Conservation (phyloP, 805 yeast genomes). For the Suhomyces emberorum region DNA sequence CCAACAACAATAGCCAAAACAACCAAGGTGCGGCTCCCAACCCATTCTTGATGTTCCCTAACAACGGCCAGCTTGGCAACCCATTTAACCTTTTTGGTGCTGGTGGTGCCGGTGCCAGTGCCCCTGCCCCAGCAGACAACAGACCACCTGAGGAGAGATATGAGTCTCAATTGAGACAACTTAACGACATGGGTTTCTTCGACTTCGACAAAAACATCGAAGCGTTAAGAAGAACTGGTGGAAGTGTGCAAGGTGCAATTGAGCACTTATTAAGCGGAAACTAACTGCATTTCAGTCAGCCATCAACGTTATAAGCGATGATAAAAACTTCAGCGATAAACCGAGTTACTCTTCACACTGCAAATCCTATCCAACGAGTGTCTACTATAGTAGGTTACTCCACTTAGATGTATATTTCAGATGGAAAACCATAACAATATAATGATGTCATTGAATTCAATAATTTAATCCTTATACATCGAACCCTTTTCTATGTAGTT, state of each 20-base stretch:
- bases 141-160: conserved; percentile 47
- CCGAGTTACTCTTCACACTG: too few relatives aligned
- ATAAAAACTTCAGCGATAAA: too few relatives aligned
- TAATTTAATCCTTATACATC: too few relatives aligned
- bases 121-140: conserved; percentile 34
- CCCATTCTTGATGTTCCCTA: conserved; percentile 40
- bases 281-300: too few relatives aligned
- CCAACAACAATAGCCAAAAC: conserved; percentile 1
- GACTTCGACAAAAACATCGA: conserved; percentile 90
- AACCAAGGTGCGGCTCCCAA: conserved; percentile 24
- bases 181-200: conserved; percentile 61
- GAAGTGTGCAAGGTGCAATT: conserved; percentile 94
- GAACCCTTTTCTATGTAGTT: too few relatives aligned
- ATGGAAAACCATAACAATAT: too few relatives aligned
- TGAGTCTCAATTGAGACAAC: conserved; percentile 42
- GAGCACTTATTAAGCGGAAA: conserved; percentile 55
- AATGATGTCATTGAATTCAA: too few relatives aligned
- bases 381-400: too few relatives aligned
- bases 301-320: too few relatives aligned
- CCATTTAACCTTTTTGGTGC: conserved; percentile 54
- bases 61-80: conserved; percentile 40
- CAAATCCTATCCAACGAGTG: too few relatives aligned
- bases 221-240: conserved; percentile 93
- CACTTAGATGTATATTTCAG: too few relatives aligned
- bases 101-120: conserved; percentile 23